These are phyloP conservation scores for Dothiorella sarmentorum DNA, from an alignment of 2,329 filamentous ascomycete species.

Conservation along the genomic window DNA sequence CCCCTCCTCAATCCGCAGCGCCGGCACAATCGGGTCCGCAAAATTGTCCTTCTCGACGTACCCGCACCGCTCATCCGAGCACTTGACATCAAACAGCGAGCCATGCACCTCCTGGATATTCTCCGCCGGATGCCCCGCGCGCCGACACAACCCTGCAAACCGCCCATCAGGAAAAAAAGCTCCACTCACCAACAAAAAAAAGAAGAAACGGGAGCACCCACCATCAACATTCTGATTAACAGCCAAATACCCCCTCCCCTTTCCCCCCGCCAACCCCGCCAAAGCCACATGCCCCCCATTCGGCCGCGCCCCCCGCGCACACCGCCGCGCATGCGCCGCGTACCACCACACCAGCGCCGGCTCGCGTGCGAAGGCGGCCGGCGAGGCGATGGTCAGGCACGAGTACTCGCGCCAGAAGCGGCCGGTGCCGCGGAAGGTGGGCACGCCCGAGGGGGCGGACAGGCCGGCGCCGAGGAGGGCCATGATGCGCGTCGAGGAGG, in stretches of 20 bases:
- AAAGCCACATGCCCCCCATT: conserved; percentile 26
- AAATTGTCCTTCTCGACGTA: conserved; percentile 14
- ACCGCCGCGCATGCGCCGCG: conserved; percentile 18
- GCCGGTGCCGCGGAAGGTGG: conserved; percentile 25
- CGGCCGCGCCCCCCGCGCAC: conserved; percentile 21
- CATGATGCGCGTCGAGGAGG: conserved; percentile 23
- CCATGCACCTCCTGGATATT: conserved; percentile 23
- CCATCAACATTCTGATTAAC: conserved; percentile 28
- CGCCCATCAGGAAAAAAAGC: too few relatives aligned
- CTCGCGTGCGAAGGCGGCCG: conserved; percentile 21
- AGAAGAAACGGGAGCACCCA: too few relatives aligned
- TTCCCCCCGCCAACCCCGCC: conserved; percentile 20
- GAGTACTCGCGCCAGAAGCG: conserved; percentile 24
- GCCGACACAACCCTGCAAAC: conserved; percentile 21
- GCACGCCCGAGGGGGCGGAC: conserved; percentile 26
- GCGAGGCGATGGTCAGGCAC: conserved; percentile 15
- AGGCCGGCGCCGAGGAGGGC: conserved; percentile 26
- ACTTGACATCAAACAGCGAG: conserved; percentile 23
- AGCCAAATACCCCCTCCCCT: conserved; percentile 21
- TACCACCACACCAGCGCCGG: conserved; percentile 24
- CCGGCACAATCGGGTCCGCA: conserved; percentile 8
- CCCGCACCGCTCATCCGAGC: conserved; percentile 17
- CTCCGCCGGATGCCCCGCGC: conserved; percentile 18
- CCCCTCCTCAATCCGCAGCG: conserved; percentile 3
- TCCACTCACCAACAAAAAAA: too few relatives aligned